phyloP scores from a whole-genome alignment of 441 rosid species.

The Pelargonium citronellum region DNA sequence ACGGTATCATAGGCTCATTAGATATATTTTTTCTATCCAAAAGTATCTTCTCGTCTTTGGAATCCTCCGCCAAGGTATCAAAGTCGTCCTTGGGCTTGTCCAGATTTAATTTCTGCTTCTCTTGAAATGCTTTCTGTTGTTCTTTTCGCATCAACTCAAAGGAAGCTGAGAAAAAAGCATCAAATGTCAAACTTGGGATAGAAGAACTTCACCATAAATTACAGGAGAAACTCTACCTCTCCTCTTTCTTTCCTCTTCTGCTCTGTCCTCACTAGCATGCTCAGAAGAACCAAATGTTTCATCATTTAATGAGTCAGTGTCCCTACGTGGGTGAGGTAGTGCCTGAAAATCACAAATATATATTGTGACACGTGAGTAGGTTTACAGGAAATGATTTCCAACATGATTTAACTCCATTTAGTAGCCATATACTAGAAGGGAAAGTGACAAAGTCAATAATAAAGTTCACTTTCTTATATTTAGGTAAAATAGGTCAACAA shows the following conservation, averaged over 20 bases:
- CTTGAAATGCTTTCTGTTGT: conserved; percentile 80
- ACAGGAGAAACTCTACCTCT: conserved; percentile 49
- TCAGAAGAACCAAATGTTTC: conserved; percentile 97
- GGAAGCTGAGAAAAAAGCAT: conserved; percentile 49
- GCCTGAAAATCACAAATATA: conserved; percentile 45
- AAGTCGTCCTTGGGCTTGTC: conserved; percentile 54
- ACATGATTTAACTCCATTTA: background rate
- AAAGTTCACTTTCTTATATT: no score
- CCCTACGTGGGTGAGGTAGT: conserved; percentile 58
- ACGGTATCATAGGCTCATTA: conserved; percentile 29
- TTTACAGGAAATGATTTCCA: background rate
- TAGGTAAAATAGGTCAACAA: no score
- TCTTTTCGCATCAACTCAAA: conserved; percentile 96
- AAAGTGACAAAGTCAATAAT: no score
- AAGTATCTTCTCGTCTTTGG: conserved; percentile 49
- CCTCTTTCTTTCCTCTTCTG: conserved; percentile 96
- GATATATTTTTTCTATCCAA: conserved; percentile 38
- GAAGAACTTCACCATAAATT: conserved; percentile 11
- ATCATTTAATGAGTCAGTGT: conserved; percentile 66
- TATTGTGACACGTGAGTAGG: background rate
- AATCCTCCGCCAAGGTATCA: conserved; percentile 60
- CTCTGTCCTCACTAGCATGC: conserved; percentile 65
- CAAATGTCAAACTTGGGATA: conserved; percentile 18
- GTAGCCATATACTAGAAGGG: no score
- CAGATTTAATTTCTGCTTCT: conserved; percentile 61